phyloP scores from a whole-genome alignment of 2,329 filamentous ascomycete genomes.

The Penicillium freii region DNA sequence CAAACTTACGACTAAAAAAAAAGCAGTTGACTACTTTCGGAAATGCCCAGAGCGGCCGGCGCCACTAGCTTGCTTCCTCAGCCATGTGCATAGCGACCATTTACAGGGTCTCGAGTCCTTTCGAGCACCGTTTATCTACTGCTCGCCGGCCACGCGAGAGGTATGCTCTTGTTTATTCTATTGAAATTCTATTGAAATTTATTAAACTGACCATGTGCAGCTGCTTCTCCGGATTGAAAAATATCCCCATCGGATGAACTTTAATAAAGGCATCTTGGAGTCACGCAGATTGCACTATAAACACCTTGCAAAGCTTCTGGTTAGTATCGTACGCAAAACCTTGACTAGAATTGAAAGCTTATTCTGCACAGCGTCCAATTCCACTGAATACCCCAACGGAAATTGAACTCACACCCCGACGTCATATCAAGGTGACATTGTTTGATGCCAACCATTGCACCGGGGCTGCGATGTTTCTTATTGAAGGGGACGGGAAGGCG shows the following conservation, averaged over 20 bases:
- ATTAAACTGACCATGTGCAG: slow-evolving; percentile 28
- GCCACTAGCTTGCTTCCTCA: slow-evolving; percentile 81
- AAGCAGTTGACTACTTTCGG: slow-evolving; percentile 77
- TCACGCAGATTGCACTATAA: slow-evolving; percentile 71
- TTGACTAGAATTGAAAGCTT: neutral
- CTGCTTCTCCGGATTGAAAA: slow-evolving; percentile 77
- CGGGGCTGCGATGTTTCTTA: slow-evolving; percentile 88
- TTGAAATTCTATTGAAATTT: neutral
- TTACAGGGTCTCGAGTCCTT: slow-evolving; percentile 75
- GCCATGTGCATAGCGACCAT: slow-evolving; percentile 91
- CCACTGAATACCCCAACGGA: slow-evolving; percentile 75
- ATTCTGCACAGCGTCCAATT: slow-evolving; percentile 62
- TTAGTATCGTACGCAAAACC: slow-evolving; percentile 30
- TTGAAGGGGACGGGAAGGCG: slow-evolving; percentile 70
- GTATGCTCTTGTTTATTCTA: slow-evolving; percentile 33
- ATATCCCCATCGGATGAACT: slow-evolving; percentile 77
- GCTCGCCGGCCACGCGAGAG: slow-evolving; percentile 77
- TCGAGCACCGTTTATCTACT: slow-evolving; percentile 82
- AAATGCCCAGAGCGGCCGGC: slow-evolving; percentile 52
- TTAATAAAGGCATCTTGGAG: slow-evolving; percentile 74
- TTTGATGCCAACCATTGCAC: slow-evolving; percentile 91
- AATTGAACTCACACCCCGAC: slow-evolving; percentile 69
- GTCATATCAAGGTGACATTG: slow-evolving; percentile 73
- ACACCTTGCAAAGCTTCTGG: slow-evolving; percentile 68
- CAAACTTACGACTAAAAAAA: slow-evolving; percentile 7